Base-by-base conservation (phyloP, 2,329 filamentous ascomycete genomes). In the Calonectria multiphialidica region DNA sequence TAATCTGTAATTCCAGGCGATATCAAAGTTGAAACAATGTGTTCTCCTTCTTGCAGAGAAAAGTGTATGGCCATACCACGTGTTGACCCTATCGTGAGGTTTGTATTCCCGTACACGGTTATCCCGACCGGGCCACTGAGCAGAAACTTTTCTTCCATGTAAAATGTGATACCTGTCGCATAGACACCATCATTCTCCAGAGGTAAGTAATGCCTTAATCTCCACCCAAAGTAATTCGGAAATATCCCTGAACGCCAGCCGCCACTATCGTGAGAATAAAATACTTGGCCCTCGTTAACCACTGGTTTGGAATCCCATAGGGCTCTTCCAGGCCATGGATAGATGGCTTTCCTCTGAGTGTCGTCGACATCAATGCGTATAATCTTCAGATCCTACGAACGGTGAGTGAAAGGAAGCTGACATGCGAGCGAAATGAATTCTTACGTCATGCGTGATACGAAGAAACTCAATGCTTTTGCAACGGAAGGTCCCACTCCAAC, bases 221-320 rank as follows among this genome's bases (percentile, higher is more conserved):
- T 23, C 57, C 57, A 62, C 16, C 57, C 57, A n/a, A 62, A 62
- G 25, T 62, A 62, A 12, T 62, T 37, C 5, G 57, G 57, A 18
- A 62, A 62, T 45, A 62, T 62, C 9, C 57, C 57, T n/a, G 57
- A 62, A 7, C 57, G 37, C 57, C 57, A 62, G 5, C 57, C 57
- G 5, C 57, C 57, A 40, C 57, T 62, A 5, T 62, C 40, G 7
- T 62, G 57, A 18, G 57, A 42, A 10, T 62, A 45, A 45, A 62
- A 62, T 5, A 62, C n/a, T 16, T 62, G 23, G 3, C 16, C 57
- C 5, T 18, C 16, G n/a, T 28, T 8, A 18, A 62, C 57, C 5
- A 33, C 57, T 16, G 57, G 57, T 33, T 62, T 62, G 40, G 23
- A 62, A 23, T 62, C 57, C 57, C 57, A 62, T 23, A 62, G 16